phyloP scores from a whole-genome alignment of 1,284 basidiomycete genomes.

The Sanghuangporus baumii region DNA sequence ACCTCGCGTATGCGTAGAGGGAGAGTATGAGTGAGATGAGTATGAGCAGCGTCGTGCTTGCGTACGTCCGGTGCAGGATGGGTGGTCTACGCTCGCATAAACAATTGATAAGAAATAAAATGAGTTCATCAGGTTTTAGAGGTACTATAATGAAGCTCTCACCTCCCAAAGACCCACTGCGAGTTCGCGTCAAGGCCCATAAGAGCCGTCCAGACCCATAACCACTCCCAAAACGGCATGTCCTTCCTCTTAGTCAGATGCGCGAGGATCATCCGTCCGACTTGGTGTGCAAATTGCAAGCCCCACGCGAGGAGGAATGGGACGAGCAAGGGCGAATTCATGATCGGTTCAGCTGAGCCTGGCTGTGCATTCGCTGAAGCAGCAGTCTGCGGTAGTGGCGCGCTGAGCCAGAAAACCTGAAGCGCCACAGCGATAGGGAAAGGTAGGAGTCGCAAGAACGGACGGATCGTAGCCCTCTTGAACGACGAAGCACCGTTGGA shows the following conservation, averaged over 20 bases:
- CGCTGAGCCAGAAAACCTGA: conserved; percentile 78
- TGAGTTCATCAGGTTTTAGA: background rate
- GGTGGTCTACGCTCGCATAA: conserved; percentile 40
- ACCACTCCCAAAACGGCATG: conserved; percentile 86
- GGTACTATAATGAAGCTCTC: conserved; percentile 24
- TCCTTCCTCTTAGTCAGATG: conserved; percentile 68
- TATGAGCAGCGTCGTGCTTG: conserved; percentile 60
- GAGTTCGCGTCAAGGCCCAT: conserved; percentile 83
- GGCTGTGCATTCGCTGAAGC: conserved; percentile 23
- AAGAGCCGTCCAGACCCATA: conserved; percentile 79
- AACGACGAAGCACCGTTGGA: conserved; percentile 25
- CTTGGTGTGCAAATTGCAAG: conserved; percentile 79
- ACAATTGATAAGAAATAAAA: too few relatives aligned
- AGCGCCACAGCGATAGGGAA: conserved; percentile 67
- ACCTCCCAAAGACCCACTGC: conserved; percentile 63
- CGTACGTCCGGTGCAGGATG: conserved; percentile 60
- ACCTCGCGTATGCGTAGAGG: conserved; percentile 69
- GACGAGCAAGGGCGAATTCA: conserved; percentile 60
- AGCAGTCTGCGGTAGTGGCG: conserved; percentile 57
- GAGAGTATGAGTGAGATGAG: conserved; percentile 64
- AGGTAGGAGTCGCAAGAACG: conserved; percentile 75
- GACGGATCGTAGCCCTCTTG: conserved; percentile 33
- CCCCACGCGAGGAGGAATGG: conserved; percentile 92
- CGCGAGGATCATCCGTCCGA: conserved; percentile 89
- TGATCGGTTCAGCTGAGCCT: conserved; percentile 26